Evolutionary conservation across 2,329 filamentous ascomycete species (phyloP), one percentile per base, ranked within the genome.

Genomic region (Cladorrhinum sp.): DNA sequence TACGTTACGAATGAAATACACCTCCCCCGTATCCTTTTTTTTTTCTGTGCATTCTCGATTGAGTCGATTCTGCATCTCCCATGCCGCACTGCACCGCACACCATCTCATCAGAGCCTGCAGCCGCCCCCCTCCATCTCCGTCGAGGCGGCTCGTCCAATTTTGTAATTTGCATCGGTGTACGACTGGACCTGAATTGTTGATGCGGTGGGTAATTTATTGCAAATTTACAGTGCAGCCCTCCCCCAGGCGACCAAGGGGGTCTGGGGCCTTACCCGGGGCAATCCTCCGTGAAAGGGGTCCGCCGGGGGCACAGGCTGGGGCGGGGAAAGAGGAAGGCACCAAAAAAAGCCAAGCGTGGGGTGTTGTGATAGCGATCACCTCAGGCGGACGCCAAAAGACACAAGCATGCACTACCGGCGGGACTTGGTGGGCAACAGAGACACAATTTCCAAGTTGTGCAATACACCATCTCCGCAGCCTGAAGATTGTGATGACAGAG

Each of bases 161-260:
- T 52, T 62, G 59, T 50, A 65, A 59, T 63, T 53, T 61, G 57
- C 61, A 59, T 60, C 65, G 60, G 62, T 63, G 59, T 66, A 61
- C 54, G 22, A 58, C 62, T 60, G 51, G 36, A 50, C 29, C 52
- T 49, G 55, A 57, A 41, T 55, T 45, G 10, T 12, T 45, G 41
- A 18, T 45, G 41, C 16, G 41, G 41, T 41, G 9, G 57, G 60
- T 57, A 57, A 56, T 62, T 55, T 62, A 62, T 61, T 61, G 59
- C 29, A 64, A 59, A 62, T 55, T 55, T 58, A 59, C 57, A 53
- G 58, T 55, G 57, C 50, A 55, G 41, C 50, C 10, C 52, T 6
- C 22, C 53, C 36, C 53, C 36, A 58, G 59, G 48, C 29, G 56
- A 57, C 60, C 56, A 56, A 56, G 56, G 27, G 55, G 50, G 52